phyloP scores from a whole-genome alignment of 805 yeast genomes.

The Metschnikowia noctiluminum region DNA sequence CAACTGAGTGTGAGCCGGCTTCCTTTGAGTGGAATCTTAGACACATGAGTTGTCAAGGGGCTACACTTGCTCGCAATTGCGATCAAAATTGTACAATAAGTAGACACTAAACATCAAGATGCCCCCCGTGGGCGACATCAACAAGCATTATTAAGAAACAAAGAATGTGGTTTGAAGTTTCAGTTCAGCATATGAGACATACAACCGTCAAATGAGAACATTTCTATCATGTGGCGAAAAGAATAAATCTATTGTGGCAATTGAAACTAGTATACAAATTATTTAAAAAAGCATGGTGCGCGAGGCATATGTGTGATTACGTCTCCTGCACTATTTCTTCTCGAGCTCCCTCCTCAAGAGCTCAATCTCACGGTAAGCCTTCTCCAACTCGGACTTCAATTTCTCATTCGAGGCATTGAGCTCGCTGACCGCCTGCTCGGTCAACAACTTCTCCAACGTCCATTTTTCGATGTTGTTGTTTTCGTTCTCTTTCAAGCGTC shows the following conservation, averaged over 20 bases:
- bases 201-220: no score
- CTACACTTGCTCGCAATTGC: no score
- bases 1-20: no score
- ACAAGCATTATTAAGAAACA: no score
- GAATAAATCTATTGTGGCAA: not conserved
- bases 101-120: no score
- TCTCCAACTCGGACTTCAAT: constrained; percentile 81
- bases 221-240: no score
- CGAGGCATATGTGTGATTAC: not conserved
- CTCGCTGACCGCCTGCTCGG: constrained; percentile 89
- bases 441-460: constrained; percentile 87
- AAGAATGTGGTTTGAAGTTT: no score
- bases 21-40: no score
- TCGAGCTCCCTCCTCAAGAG: constrained; percentile 56
- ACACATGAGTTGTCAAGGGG: no score
- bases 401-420: constrained; percentile 82
- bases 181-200: no score
- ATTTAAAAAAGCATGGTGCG: not conserved
- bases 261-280: not conserved
- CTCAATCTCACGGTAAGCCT: constrained; percentile 90
- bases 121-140: no score
- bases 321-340: constrained; percentile 12
- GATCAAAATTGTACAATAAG: no score
- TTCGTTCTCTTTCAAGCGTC: constrained; percentile 86
- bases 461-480: constrained; percentile 87